phyloP scores from a whole-genome alignment of 371 early-diverging fungal species.

The Mucor irregularis region DNA sequence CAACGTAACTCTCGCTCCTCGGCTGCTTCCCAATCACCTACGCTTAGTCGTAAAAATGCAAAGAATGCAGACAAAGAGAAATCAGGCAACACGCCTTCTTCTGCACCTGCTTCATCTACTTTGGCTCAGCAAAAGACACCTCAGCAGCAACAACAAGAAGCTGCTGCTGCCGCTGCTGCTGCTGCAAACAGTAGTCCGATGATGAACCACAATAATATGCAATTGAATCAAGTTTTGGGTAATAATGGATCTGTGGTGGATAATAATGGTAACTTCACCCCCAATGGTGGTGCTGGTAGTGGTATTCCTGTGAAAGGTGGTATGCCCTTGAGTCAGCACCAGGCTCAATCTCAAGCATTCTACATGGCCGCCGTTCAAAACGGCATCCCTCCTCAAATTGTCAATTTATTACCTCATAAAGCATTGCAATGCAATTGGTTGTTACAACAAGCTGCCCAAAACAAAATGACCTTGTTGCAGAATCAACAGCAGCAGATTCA shows the following conservation, averaged over 20 bases:
- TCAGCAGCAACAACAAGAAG: constrained; percentile 4
- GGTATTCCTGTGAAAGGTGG: constrained; percentile 23
- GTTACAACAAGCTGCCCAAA: constrained; percentile 33
- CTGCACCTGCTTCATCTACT: constrained; percentile 8
- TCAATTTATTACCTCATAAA: constrained; percentile 27
- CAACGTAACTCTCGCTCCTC: constrained; percentile 26
- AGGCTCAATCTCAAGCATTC: constrained; percentile 25
- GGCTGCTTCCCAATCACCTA: constrained; percentile 16
- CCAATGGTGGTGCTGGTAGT: neutral
- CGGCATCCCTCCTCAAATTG: constrained; percentile 38
- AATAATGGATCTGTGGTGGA: neutral
- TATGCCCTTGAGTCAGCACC: constrained; percentile 25
- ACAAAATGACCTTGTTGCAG: constrained; percentile 21
- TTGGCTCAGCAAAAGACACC: neutral
- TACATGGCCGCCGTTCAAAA: constrained; percentile 35
- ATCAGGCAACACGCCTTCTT: neutral
- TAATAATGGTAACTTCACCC: neutral
- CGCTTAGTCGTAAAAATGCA: constrained; percentile 18
- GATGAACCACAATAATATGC: neutral
- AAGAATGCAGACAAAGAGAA: constrained; percentile 9
- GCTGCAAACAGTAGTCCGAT: constrained; percentile 11
- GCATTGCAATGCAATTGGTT: constrained; percentile 39
- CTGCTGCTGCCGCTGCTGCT: constrained; percentile 1
- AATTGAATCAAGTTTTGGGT: neutral
- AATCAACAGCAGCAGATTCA: constrained; percentile 35